Conservation (phyloP, 805 yeast species). For the Candida anglica region DNA sequence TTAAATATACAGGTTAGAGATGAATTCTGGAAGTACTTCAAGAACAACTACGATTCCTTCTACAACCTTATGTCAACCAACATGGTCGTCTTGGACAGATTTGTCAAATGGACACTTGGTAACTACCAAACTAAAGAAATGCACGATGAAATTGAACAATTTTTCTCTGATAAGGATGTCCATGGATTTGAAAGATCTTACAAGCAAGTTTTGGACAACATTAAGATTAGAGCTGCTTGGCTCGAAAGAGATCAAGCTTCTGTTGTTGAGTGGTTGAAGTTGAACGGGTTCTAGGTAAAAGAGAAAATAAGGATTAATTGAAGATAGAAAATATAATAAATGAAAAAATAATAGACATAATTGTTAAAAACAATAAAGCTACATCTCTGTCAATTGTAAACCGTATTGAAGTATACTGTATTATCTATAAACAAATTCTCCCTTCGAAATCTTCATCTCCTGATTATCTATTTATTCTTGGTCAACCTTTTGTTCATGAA, state of each 20-base stretch:
- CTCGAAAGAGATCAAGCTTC: constrained; percentile 36
- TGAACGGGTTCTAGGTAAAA: constrained; percentile 7
- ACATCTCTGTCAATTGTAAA: neutral
- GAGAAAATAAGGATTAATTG: neutral
- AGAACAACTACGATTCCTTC: constrained; percentile 42
- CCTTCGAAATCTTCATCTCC: neutral
- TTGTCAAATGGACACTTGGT: constrained; percentile 34
- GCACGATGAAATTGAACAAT: constrained; percentile 24
- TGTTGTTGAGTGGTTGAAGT: constrained; percentile 43
- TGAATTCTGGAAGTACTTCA: constrained; percentile 47
- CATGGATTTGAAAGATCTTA: constrained; percentile 54
- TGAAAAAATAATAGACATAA: neutral
- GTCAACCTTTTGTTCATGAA: constrained; percentile 61
- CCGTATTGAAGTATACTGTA: too few species aligned
- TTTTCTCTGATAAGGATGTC: constrained; percentile 27
- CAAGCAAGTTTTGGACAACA: constrained; percentile 52
- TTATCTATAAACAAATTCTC: constrained; percentile 1
- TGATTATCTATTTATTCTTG: constrained; percentile 4
- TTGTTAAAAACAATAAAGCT: neutral
- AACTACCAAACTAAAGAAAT: constrained; percentile 36
- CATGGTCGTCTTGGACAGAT: constrained; percentile 50
- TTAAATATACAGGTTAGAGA: constrained; percentile 40
- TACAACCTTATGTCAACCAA: constrained; percentile 43
- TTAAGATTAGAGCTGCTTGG: constrained; percentile 51
- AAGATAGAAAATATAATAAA: neutral